phyloP scores from a whole-genome alignment of 257 asterid species.

The Paulownia fortunei region DNA sequence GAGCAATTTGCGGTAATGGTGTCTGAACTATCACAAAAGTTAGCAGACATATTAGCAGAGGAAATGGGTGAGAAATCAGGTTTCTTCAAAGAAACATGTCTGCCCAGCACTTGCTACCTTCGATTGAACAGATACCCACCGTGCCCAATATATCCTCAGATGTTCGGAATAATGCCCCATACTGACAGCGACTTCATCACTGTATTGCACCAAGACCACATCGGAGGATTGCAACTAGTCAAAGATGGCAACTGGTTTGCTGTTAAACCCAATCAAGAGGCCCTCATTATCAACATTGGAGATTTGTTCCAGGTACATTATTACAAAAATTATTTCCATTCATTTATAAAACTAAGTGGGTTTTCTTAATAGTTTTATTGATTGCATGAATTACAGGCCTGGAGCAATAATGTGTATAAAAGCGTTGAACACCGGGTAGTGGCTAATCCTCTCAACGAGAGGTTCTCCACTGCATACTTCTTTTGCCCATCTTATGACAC shows the following conservation, averaged over 20 bases:
- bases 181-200: constrained; percentile 96
- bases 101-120: constrained; percentile 73
- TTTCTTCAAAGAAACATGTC: constrained; percentile 69
- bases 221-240: constrained; percentile 86
- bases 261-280: constrained; percentile 77
- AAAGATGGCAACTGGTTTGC: constrained; percentile 92
- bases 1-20: constrained; percentile 65
- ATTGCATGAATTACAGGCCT: constrained; percentile 60
- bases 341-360: no score
- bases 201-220: constrained; percentile 75
- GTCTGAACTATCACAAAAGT: constrained; percentile 58
- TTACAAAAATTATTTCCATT: background rate
- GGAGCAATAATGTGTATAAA: constrained; percentile 87
- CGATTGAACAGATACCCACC: constrained; percentile 84
- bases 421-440: constrained; percentile 93
- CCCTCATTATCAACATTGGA: constrained; percentile 86
- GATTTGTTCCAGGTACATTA: constrained; percentile 78
- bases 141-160: constrained; percentile 60
- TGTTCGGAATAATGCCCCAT: constrained; percentile 89
- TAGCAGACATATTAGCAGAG: constrained; percentile 70
- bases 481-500: constrained; percentile 84
- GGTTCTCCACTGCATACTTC: constrained; percentile 87
- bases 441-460: constrained; percentile 65
- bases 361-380: no score
- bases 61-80: constrained; percentile 59